phyloP scores from a whole-genome alignment of 106 monocot species.

The Xerophyta viscosa region DNA sequence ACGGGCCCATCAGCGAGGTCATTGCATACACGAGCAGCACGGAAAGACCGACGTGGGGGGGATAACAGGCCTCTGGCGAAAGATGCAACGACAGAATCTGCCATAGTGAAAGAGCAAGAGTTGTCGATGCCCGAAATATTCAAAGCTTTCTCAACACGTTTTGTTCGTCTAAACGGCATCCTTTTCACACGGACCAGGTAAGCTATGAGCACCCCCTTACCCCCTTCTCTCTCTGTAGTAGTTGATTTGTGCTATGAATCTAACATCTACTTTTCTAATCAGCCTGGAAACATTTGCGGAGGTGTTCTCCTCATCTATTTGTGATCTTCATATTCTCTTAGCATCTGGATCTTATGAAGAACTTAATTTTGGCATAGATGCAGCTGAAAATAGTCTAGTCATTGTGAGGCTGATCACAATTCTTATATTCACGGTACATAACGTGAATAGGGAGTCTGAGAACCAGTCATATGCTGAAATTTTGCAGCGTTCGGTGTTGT shows the following conservation, averaged over 20 bases:
- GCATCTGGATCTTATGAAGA: conserved; percentile 71
- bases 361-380: conserved; percentile 65
- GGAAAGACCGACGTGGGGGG: conserved; percentile 56
- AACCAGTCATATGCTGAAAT: conserved; percentile 87
- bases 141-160: conserved; percentile 63
- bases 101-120: conserved; percentile 27
- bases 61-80: conserved; percentile 41
- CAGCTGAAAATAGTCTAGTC: conserved; percentile 49
- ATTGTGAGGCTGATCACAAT: conserved; percentile 66
- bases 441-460: conserved; percentile 70
- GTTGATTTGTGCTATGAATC: too few species aligned
- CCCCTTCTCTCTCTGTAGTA: not conserved
- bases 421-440: conserved; percentile 87
- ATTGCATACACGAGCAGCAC: conserved; percentile 22
- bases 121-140: conserved; percentile 37
- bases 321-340: conserved; percentile 57
- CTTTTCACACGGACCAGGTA: conserved; percentile 94
- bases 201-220: not conserved
- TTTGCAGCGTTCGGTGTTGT: conserved; percentile 69
- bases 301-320: conserved; percentile 36
- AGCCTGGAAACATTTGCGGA: conserved; percentile 95
- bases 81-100: conserved; percentile 26
- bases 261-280: not conserved
- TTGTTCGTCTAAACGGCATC: conserved; percentile 90
- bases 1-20: conserved; percentile 33